Evolutionary conservation across 2,329 filamentous ascomycete genomes (phyloP).

Genomic region (Magnaporthiopsis incrustans): DNA sequence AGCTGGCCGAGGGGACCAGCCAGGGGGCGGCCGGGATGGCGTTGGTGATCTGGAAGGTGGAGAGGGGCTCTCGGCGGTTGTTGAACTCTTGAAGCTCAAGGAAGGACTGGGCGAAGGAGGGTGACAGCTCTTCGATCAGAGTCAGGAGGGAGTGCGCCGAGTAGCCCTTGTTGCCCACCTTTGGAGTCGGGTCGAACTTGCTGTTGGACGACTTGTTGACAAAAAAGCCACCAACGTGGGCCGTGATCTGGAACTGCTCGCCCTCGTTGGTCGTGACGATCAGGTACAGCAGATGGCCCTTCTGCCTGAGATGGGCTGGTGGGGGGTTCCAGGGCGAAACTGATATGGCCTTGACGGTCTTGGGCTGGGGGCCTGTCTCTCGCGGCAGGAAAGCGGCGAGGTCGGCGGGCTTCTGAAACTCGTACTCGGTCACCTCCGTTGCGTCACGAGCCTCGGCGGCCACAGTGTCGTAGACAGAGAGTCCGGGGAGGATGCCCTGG

Average conservation of each 20-base stretch:
- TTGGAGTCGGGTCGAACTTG: constrained; percentile 88
- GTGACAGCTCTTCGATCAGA: constrained; percentile 70
- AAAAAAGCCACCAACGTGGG: constrained; percentile 90
- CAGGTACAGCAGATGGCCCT: constrained; percentile 87
- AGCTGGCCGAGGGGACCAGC: constrained; percentile 67
- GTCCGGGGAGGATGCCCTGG: constrained; percentile 76
- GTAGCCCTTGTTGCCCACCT: constrained; percentile 67
- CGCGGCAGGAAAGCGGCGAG: constrained; percentile 66
- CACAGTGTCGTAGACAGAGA: constrained; percentile 80
- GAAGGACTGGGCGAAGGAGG: constrained; percentile 74
- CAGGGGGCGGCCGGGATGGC: constrained; percentile 87
- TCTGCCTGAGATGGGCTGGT: constrained; percentile 81
- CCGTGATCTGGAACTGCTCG: constrained; percentile 89
- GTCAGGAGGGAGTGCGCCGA: constrained; percentile 80
- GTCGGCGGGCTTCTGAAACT: constrained; percentile 62
- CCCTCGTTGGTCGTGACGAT: constrained; percentile 86
- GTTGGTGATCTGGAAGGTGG: constrained; percentile 93
- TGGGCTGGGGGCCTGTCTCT: constrained; percentile 61
- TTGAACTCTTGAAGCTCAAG: constrained; percentile 75
- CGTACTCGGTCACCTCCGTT: constrained; percentile 51
- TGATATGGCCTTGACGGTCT: constrained; percentile 82
- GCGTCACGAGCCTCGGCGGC: constrained; percentile 34
- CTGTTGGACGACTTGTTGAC: constrained; percentile 93
- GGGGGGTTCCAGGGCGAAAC: constrained; percentile 96
- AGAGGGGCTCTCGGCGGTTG: constrained; percentile 75